Evolutionary conservation across 257 asterid species (phyloP), one percentile per base, ranked within the genome.

Genomic region (Plantago elongata): DNA sequence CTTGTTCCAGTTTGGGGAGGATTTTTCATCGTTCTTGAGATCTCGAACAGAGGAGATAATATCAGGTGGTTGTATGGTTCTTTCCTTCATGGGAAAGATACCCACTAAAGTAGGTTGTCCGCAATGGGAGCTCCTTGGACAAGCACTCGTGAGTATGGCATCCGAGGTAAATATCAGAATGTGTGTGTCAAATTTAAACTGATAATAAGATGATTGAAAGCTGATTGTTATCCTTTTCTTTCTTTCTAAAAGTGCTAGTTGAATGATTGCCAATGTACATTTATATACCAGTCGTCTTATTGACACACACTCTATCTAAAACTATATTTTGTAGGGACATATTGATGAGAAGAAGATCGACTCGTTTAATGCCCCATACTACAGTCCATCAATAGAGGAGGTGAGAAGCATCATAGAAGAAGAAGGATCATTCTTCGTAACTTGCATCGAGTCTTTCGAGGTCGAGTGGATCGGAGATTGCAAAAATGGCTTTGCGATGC

Each of bases 61-160:
- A 57, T 44, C 72, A 0, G 87, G 88, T 14, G 97, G 97, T 10
- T 27, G 63, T 9, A 81, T 86, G 94, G 67, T 89, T 51, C 46
- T 86, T 57, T 82, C 91, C 0, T 75, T 86, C 50, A 69, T 82
- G 79, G 86, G 89, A 9, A 69, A 0, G 79, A 80, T n/a, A 74
- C 88, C 38, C 27, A 69, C 77, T 0, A 78, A 78, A 70, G 77
- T 80, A 16, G 71, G 90, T 57, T 69, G 76, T 75, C 64, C 81
- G 42, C 90, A 82, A 12, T 84, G 95, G 95, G 95, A 84, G 62
- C 79, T 87, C 3, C 72, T 86, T 1, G 80, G 90, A 10, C 66
- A 57, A 15, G 94, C 93, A 13, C 87, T 86, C 46, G 70, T 65
- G 69, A 60, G 63, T 48, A 49, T 89, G 88, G 85, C 60, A 50